Evolutionary conservation across 2,329 filamentous ascomycete genomes (phyloP).

Genomic region (Diaporthe sp.): DNA sequence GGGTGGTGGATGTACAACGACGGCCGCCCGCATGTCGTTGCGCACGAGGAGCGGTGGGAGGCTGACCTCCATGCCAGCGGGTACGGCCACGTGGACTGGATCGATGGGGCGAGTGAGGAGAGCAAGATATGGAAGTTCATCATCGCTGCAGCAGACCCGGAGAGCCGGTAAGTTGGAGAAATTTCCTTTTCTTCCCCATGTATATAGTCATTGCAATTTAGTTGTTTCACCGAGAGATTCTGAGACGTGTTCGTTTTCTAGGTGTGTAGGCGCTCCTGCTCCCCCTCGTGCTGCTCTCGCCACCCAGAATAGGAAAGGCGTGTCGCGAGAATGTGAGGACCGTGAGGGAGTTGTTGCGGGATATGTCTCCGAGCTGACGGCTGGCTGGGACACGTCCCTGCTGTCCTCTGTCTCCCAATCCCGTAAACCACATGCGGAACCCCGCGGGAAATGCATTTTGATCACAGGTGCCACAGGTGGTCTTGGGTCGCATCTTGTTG

Average conservation of each 20-base stretch:
- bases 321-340: neutral
- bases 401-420: neutral
- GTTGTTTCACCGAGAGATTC: neutral
- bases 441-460: constrained; percentile 40
- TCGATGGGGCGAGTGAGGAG: constrained; percentile 42
- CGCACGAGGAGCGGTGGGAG: constrained; percentile 40
- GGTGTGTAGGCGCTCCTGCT: neutral
- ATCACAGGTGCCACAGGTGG: constrained; percentile 53
- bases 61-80: constrained; percentile 40
- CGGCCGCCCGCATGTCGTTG: constrained; percentile 40
- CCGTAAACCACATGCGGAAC: neutral
- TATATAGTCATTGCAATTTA: neutral
- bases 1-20: constrained; percentile 53
- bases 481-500: constrained; percentile 50
- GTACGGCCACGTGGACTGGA: constrained; percentile 45
- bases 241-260: neutral
- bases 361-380: constrained; percentile 2
- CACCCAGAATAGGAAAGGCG: neutral
- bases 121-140: constrained; percentile 42
- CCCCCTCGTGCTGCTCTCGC: neutral
- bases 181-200: neutral
- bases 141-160: constrained; percentile 37
- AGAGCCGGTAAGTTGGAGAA: constrained; percentile 3
- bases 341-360: constrained; percentile 5
- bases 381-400: constrained; percentile 30